Evolutionary conservation across 192 early-diverging fungal genomes (phyloP), one percentile per base, ranked within the genome.

Genomic region (Backusella parvicylindrica): DNA sequence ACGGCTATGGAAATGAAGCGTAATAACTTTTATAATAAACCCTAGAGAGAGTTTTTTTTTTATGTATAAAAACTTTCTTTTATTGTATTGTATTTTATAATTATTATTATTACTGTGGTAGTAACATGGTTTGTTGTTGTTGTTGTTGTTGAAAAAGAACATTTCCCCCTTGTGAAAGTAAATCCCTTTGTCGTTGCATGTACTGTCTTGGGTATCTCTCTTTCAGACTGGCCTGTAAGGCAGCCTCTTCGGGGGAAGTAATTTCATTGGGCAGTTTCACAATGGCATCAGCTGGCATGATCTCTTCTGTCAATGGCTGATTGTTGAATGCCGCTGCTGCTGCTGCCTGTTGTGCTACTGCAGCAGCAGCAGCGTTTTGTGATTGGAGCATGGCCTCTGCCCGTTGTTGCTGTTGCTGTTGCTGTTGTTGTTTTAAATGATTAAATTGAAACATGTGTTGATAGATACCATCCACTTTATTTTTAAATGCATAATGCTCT

Each of bases 1-100:
- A 91, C 88, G 56, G 93, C 93, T 5, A 87, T 96, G 30, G 89
- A 60, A 60, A 83, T 92, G 73, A 92, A 92, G 67, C 89, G 91
- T 28, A 87, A 88, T 16, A 93, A 92, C 40, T 92, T 91, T 79
- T 93, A 89, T 77, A 93, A 91, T 71, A 87, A 88, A 64, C 53
- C 74, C 18, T 66, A 72, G 35, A 64, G 49, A 64, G n/a, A 66
- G 15, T 21, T 16, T 4, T 2, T 18, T 15, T 49, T 11, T 40
- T 18, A 68, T 65, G 6, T 18, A 5, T 68, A 60, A 68, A 35
- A 37, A 1, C 2, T 33, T 31, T 64, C 16, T 28, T 28, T 64
- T 64, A 13, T 31, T 28, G 36, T 21, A 21, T 5, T 40, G 15
- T 36, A 16, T 38, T 12, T 15, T 60, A 21, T 36, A 33, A 6